Conservation (phyloP, 257 asterid species). For the Mentha longifolia region DNA sequence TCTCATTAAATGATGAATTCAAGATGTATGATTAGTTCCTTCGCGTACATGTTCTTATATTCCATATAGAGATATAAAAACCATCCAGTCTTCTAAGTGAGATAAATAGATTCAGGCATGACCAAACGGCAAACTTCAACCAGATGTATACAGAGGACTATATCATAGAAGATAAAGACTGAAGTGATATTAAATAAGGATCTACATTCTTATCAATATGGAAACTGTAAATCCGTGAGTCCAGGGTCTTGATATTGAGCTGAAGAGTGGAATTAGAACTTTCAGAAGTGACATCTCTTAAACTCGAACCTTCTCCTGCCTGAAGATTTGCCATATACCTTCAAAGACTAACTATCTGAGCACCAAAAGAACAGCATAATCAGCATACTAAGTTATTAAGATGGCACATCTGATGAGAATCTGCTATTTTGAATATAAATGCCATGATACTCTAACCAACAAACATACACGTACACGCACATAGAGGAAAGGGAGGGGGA, state of each 20-base stretch:
- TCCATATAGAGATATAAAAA: neutral
- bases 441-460: neutral
- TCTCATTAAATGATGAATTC: neutral
- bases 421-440: neutral
- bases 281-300: constrained; percentile 47
- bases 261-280: constrained; percentile 57
- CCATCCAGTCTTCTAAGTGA: neutral
- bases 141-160: neutral
- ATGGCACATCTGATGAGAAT: neutral
- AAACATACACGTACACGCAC: neutral
- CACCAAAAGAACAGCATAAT: neutral
- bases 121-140: neutral
- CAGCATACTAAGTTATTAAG: neutral
- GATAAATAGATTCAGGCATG: neutral
- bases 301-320: constrained; percentile 51
- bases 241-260: constrained; percentile 81
- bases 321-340: constrained; percentile 64
- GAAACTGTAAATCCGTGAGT: constrained; percentile 60
- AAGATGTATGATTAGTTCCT: neutral
- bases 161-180: constrained; percentile 7
- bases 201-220: constrained; percentile 67
- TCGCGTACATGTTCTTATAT: neutral
- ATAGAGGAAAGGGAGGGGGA: neutral
- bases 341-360: constrained; percentile 29
- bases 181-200: constrained; percentile 15